phyloP scores from a whole-genome alignment of 2,329 filamentous ascomycete species.

The Fusarium pseudonygamai region DNA sequence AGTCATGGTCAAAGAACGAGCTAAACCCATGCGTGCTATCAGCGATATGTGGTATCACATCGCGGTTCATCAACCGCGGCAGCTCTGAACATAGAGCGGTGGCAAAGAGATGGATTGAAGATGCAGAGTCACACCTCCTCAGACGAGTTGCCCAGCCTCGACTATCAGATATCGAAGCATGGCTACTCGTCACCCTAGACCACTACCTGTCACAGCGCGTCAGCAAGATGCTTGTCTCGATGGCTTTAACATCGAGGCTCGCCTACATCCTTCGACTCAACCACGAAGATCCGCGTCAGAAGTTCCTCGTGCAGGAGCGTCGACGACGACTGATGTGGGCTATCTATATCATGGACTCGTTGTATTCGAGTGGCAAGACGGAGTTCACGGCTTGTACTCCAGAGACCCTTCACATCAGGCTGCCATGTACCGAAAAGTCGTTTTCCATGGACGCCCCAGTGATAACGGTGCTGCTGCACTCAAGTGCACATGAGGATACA shows the following conservation, averaged over 20 bases:
- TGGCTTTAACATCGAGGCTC: constrained; percentile 20
- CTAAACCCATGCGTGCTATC: constrained; percentile 2
- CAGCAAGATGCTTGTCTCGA: constrained; percentile 35
- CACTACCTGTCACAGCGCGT: constrained; percentile 34
- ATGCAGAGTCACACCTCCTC: constrained; percentile 26
- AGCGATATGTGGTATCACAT: constrained; percentile 15
- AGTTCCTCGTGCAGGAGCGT: constrained; percentile 29
- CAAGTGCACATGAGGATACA: background rate
- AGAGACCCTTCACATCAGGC: background rate
- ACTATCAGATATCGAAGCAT: constrained; percentile 35
- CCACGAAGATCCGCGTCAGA: constrained; percentile 24
- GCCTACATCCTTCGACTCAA: constrained; percentile 37
- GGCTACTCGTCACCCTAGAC: constrained; percentile 32
- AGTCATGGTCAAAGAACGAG: constrained; percentile 19
- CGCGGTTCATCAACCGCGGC: background rate
- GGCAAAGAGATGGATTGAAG: constrained; percentile 24
- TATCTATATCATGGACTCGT: constrained; percentile 22
- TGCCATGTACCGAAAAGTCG: constrained; percentile 10
- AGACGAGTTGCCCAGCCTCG: constrained; percentile 16
- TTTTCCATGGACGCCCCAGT: constrained; percentile 17
- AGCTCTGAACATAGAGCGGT: background rate
- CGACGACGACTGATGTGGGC: constrained; percentile 38
- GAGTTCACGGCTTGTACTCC: constrained; percentile 19
- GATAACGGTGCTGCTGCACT: background rate
- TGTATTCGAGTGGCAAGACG: constrained; percentile 20